Base-by-base conservation (phyloP, 192 early-diverging fungal species). In the Coemansia sp. region DNA sequence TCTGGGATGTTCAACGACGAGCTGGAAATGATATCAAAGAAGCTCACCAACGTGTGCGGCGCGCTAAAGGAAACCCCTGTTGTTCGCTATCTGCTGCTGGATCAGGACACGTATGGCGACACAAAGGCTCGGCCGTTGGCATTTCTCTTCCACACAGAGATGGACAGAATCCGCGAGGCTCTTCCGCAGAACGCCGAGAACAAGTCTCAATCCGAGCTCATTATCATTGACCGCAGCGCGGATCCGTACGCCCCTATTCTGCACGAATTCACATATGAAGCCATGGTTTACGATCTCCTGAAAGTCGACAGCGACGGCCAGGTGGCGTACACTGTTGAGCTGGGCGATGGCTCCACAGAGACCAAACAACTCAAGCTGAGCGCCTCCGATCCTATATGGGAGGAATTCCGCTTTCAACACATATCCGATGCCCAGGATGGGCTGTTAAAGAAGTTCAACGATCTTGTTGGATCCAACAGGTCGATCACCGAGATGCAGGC, bases 261-360 rank as follows among this genome's bases (percentile, higher is more conserved):
- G 39, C 97, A 99, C 81, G 98, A 99, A 77, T 98, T 99, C 66
- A 98, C 98, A 1, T 99, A 99, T 68, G 97, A 99, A 76, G 96
- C 98, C 2, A 98, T 98, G 96, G 88, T 93, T 58, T 89, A 95
- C 64, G 98, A 99, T 75, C 78, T 99, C 67, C 71, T 99, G 11
- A 69, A 76, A 6, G 83, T 87, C n/a, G 73, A 87, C 55, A 69
- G 76, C 55, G 83, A 80, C 23, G 63, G 60, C 35, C 78, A 76
- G 73, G 85, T 71, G 43, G 61, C 38, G 20, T 87, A 87, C 63
- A 72, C 68, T 0, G 68, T 49, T 14, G 59, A 77, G 66, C 73
- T 78, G 5, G 85, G 67, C 34, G 69, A 76, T 49, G 85, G 85
- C 41, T 60, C 52, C 5, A 71, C 75, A 44, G 69, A 76, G 26